These are phyloP conservation scores for Leishmania amazonensis DNA, from an alignment of 208 protist species.

Conservation along the genomic window DNA sequence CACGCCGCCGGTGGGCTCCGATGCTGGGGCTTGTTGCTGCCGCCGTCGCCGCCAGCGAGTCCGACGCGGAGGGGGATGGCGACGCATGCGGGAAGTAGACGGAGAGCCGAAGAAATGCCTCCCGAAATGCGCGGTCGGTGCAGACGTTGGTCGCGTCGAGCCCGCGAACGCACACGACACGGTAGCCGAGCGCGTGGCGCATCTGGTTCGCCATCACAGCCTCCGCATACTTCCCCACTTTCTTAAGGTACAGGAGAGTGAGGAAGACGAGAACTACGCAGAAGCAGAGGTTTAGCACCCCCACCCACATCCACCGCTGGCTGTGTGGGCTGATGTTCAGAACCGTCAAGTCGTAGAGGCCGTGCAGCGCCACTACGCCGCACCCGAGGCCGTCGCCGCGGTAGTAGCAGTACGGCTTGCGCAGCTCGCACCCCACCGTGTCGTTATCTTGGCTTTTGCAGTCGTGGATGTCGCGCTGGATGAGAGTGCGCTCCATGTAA, in stretches of 20 bases:
- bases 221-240: constrained; percentile 54
- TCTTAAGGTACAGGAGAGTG: constrained; percentile 52
- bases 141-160: constrained; percentile 39
- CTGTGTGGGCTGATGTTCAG: constrained; percentile 72
- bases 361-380: constrained; percentile 52
- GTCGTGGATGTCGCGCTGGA: constrained; percentile 49
- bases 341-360: constrained; percentile 82
- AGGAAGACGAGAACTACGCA: constrained; percentile 45
- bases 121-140: constrained; percentile 35
- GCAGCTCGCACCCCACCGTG: constrained; percentile 48
- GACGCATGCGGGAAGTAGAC: constrained; percentile 55
- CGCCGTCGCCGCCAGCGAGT: not conserved
- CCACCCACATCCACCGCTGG: constrained; percentile 61
- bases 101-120: constrained; percentile 42
- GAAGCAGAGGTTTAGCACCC: constrained; percentile 68
- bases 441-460: constrained; percentile 53
- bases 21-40: not conserved
- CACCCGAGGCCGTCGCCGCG: constrained; percentile 43
- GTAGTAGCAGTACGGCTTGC: constrained; percentile 65
- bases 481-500: constrained; percentile 45
- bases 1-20: not conserved
- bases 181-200: constrained; percentile 69
- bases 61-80: not conserved
- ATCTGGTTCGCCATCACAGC: constrained; percentile 71
- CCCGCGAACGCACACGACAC: constrained; percentile 74